These are phyloP conservation scores for Trypanosoma cruzi DNA, from an alignment of 208 protist species.

Conservation along the genomic window DNA sequence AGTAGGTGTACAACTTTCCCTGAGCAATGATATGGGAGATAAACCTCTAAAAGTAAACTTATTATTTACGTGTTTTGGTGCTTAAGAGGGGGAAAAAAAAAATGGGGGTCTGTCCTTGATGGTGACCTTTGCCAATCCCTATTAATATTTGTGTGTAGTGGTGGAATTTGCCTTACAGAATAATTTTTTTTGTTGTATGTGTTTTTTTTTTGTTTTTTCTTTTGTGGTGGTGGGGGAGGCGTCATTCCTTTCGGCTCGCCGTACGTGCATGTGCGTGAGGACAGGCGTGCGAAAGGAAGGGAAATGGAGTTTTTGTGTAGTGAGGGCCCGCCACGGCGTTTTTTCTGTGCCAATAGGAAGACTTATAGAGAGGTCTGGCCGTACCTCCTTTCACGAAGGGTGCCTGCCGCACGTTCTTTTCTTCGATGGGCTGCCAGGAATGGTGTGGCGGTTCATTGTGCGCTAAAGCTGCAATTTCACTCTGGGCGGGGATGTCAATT, in stretches of 20 bases:
- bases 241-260: no score
- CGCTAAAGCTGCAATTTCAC: slow-evolving; percentile 47
- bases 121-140: neutral
- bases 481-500: slow-evolving; percentile 36
- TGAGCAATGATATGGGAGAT: neutral
- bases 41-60: neutral
- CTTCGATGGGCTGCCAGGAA: slow-evolving; percentile 67
- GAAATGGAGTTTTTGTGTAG: slow-evolving; percentile 27
- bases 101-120: neutral
- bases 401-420: slow-evolving; percentile 62
- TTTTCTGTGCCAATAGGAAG: slow-evolving; percentile 60
- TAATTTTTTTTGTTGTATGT: neutral
- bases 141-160: neutral
- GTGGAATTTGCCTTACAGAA: neutral
- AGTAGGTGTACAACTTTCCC: neutral
- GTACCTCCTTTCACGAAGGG: slow-evolving; percentile 51
- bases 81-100: neutral
- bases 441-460: slow-evolving; percentile 67
- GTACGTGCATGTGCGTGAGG: no score
- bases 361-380: slow-evolving; percentile 79
- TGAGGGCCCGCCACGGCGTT: slow-evolving; percentile 39
- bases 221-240: neutral
- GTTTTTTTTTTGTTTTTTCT: slow-evolving; percentile 15
- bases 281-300: no score
- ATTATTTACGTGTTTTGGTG: neutral